Evolutionary conservation across 1,139 yeast species (phyloP).

Genomic region (Hansenula sp.): DNA sequence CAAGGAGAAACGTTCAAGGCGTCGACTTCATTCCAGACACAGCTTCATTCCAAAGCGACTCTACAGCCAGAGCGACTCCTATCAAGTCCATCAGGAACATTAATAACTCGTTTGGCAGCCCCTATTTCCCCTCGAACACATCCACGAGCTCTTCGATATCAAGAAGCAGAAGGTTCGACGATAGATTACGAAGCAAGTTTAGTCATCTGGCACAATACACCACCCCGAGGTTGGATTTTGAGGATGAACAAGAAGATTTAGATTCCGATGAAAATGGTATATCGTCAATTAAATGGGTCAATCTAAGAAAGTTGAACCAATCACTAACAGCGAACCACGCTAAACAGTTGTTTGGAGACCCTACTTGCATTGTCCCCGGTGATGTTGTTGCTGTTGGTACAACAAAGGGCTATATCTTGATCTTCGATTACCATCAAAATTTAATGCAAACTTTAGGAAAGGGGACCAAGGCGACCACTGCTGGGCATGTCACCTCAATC

Average conservation of each 20-base stretch:
- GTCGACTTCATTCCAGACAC: slow-evolving; percentile 6
- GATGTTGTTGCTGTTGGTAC: slow-evolving; percentile 63
- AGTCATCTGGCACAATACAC: slow-evolving; percentile 6
- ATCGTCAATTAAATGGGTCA: slow-evolving; percentile 37
- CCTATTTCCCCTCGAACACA: slow-evolving; percentile 9
- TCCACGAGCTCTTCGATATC: slow-evolving; percentile 11
- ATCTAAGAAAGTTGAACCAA: slow-evolving; percentile 37
- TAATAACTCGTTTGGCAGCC: slow-evolving; percentile 3
- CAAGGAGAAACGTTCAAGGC: slow-evolving; percentile 2
- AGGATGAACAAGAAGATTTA: neutral
- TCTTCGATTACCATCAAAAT: slow-evolving; percentile 63
- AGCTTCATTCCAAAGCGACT: slow-evolving; percentile 14
- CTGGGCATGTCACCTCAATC: slow-evolving; percentile 44
- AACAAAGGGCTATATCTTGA: slow-evolving; percentile 48
- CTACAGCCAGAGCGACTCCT: slow-evolving; percentile 9
- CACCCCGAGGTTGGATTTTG: neutral
- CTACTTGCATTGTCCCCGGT: slow-evolving; percentile 44
- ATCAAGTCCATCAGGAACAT: slow-evolving; percentile 3
- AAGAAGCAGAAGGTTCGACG: slow-evolving; percentile 23
- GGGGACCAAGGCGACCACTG: slow-evolving; percentile 18
- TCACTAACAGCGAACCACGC: slow-evolving; percentile 35
- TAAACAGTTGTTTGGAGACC: slow-evolving; percentile 42
- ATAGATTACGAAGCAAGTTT: slow-evolving; percentile 26
- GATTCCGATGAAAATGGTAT: slow-evolving; percentile 3
- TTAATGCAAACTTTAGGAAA: slow-evolving; percentile 37